These are phyloP conservation scores for Senna siamea DNA, from an alignment of 306 rosid genomes.

Conservation along the genomic window DNA sequence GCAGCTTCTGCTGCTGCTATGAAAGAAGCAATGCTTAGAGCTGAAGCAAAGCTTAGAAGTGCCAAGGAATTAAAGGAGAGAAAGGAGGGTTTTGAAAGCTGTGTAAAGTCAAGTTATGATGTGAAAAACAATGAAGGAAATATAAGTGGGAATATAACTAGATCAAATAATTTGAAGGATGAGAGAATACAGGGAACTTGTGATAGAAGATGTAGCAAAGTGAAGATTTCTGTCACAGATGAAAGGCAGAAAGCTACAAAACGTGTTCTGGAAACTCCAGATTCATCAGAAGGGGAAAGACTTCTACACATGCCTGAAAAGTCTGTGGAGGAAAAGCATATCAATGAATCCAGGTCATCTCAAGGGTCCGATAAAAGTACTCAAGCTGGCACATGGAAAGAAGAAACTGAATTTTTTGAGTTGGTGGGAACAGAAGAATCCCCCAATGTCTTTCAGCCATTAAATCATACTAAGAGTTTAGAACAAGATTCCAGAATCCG, in stretches of 20 bases:
- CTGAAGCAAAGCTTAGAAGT: constrained; percentile 59
- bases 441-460: constrained; percentile 48
- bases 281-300: constrained; percentile 46
- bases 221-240: constrained; percentile 45
- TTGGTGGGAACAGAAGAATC: constrained; percentile 73
- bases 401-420: constrained; percentile 79
- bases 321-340: constrained; percentile 42
- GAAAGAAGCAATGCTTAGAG: constrained; percentile 67
- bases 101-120: constrained; percentile 47
- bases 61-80: constrained; percentile 71
- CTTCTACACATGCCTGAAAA: constrained; percentile 37
- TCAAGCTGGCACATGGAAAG: constrained; percentile 71
- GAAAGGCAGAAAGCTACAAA: constrained; percentile 60
- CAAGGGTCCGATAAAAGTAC: constrained; percentile 57
- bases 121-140: constrained; percentile 47
- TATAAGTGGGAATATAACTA: constrained; percentile 38
- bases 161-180: constrained; percentile 46
- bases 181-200: constrained; percentile 44
- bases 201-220: constrained; percentile 47
- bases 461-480: constrained; percentile 44
- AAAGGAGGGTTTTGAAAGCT: constrained; percentile 55
- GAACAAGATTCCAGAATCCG: constrained; percentile 43
- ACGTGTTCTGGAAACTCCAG: constrained; percentile 48
- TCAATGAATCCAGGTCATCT: constrained; percentile 55
- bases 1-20: constrained; percentile 69